phyloP scores from a whole-genome alignment of 1,139 yeast species.

The Lodderomyces elongisporus region DNA sequence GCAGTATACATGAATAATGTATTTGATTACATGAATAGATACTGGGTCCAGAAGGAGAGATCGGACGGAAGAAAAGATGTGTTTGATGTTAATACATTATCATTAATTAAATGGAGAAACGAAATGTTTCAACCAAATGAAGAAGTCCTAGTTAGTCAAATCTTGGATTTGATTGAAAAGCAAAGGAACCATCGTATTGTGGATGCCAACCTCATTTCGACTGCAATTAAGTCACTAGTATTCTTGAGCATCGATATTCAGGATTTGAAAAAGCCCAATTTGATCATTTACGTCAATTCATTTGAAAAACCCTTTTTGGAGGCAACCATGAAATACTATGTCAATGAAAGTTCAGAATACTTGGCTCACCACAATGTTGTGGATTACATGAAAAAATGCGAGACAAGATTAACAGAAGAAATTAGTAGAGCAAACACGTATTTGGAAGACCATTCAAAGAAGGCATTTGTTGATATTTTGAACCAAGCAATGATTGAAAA shows the following conservation, averaged over 20 bases:
- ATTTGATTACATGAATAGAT: slow-evolving; percentile 91
- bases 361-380: slow-evolving; percentile 75
- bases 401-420: slow-evolving; percentile 77
- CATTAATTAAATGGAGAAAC: slow-evolving; percentile 83
- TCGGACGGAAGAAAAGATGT: slow-evolving; percentile 92
- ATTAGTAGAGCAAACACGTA: slow-evolving; percentile 70
- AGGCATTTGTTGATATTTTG: slow-evolving; percentile 67
- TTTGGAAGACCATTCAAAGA: slow-evolving; percentile 82
- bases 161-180: slow-evolving; percentile 66
- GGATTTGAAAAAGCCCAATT: slow-evolving; percentile 79
- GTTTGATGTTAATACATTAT: slow-evolving; percentile 84
- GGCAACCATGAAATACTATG: slow-evolving; percentile 70
- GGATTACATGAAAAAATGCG: slow-evolving; percentile 86
- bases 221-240: slow-evolving; percentile 81
- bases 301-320: slow-evolving; percentile 76
- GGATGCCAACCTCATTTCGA: slow-evolving; percentile 61
- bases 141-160: slow-evolving; percentile 58
- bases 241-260: slow-evolving; percentile 70
- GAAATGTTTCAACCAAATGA: slow-evolving; percentile 70
- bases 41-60: slow-evolving; percentile 96
- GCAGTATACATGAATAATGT: slow-evolving; percentile 91
- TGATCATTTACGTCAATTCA: slow-evolving; percentile 72
- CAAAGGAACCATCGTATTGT: slow-evolving; percentile 81
- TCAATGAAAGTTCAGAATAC: slow-evolving; percentile 62
- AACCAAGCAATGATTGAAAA: slow-evolving; percentile 72